Base-by-base conservation (phyloP, 139 green algal genomes). In the Tetradesmus lagerheimii region DNA sequence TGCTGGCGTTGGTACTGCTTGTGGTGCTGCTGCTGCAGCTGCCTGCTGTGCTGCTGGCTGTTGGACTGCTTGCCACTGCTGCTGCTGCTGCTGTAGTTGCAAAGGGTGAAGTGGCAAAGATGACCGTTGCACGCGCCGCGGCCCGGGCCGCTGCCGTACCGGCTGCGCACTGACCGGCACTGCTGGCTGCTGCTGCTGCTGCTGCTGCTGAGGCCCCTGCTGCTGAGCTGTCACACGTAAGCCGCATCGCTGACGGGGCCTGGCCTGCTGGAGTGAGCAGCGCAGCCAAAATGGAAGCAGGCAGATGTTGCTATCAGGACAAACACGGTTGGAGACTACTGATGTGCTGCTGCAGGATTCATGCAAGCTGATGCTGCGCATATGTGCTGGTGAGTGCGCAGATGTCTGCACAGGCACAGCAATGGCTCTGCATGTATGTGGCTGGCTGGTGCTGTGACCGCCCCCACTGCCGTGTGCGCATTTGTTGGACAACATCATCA, bases 181-280 rank as follows among this genome's bases (percentile, higher is more conserved):
- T 71, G 23, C 23, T 47, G 35, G 35, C 37, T 83, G 77, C 34
- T 83, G 77, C 35, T 83, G 77, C 41, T 34, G 25, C 37, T 45
- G 37, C 37, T 82, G 34, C 38, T 82, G 37, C 38, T 45, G 76
- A 78, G 38, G 75, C 11, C 35, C 34, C 79, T 85, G 80, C 78
- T 84, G 80, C 27, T 64, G 11, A 0, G 57, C 25, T n/a, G 23
- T 31, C 31, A 23, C 25, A 23, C 57, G 57, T n/a, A 71, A n/a
- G 57, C 23, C 31, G 57, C 57, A 71, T 8, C 57, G n/a, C 57
- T n/a, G 20, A 71, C n/a, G 12, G 20, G 23, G 23, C 57, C 57
- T 71, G 23, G 57, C 57, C 18, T 71, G 57, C 57, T 62, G 47
- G 8, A 11, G 12, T 11, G 18, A 71, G 57, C 25, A n/a, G 23